phyloP scores from a whole-genome alignment of 441 rosid genomes.

The Lepidium campestre region DNA sequence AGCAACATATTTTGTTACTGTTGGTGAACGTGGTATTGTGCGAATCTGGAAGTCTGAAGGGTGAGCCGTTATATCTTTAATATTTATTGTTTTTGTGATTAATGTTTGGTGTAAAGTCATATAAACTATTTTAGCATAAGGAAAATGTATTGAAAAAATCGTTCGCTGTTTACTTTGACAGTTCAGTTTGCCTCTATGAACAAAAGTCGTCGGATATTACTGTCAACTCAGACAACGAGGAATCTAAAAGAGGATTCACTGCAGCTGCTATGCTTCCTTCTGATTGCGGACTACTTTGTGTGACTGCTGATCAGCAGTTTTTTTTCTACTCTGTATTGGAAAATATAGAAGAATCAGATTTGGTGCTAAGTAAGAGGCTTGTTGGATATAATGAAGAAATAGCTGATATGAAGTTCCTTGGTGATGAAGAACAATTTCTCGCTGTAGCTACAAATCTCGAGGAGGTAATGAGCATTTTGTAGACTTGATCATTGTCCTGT shows the following conservation, averaged over 20 bases:
- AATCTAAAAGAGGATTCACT: conserved; percentile 71
- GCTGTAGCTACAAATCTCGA: conserved; percentile 97
- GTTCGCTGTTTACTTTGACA: conserved; percentile 39
- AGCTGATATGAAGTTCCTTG: conserved; percentile 86
- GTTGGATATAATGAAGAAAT: conserved; percentile 94
- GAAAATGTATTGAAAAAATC: not conserved
- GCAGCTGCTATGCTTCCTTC: conserved; percentile 64
- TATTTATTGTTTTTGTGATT: not conserved
- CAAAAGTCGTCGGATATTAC: conserved; percentile 81
- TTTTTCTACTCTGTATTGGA: conserved; percentile 50
- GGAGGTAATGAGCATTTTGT: conserved; percentile 49
- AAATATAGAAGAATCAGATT: conserved; percentile 38
- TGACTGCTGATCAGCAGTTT: conserved; percentile 92
- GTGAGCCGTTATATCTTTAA: conserved; percentile 30
- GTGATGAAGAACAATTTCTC: conserved; percentile 79
- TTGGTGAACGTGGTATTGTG: conserved; percentile 86
- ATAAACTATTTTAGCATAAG: not conserved
- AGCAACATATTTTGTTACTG: conserved; percentile 57
- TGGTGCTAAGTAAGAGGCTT: conserved; percentile 67
- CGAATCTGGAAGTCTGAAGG: conserved; percentile 84
- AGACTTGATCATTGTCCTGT: conserved; percentile 3
- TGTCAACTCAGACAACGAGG: conserved; percentile 48
- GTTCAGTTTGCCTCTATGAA: conserved; percentile 73
- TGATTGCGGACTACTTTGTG: conserved; percentile 79
- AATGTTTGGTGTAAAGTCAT: not conserved